Base-by-base conservation (phyloP, 768 basidiomycete genomes). In the Tulasnella sp. region DNA sequence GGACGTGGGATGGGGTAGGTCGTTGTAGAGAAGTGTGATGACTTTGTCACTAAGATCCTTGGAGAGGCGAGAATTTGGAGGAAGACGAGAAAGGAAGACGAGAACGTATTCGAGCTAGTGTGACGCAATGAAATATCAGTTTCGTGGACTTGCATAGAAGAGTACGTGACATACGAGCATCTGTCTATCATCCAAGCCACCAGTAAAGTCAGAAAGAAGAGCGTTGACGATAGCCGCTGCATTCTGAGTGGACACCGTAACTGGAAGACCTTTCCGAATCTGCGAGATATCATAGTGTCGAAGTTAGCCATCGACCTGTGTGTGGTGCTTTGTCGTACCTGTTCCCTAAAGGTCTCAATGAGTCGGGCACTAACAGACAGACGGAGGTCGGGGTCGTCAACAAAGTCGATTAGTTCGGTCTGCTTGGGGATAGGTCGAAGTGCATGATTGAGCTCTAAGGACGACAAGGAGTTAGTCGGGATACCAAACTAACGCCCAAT, bases 1-100 rank as follows among this genome's bases (percentile, higher is more conserved):
- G 8, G 89, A 84, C 8, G 93, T 87, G 3, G 94, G 94, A 81
- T 95, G 94, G 0, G 89, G 82, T 19, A 97, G 87, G 82, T 96
- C 94, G 78, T 91, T 88, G 82, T 93, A 94, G 22, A 74, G 77
- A 38, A 79, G 69, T 19, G 67, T 71, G 40, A 78, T 52, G 70
- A 72, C 77, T 37, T 78, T 78, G 67, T 78, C 52, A 38, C 78
- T 42, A 15, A 78, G 80, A 0, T 79, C 79, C 4, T 79, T 78
- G 58, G 82, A 79, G 42, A 80, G 80, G 67, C 82, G 67, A 29
- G 78, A 77, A 79, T 67, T 81, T 78, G 15, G 25, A 45, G 42
- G 69, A 34, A 73, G 22, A 31, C 67, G 71, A 12, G 34, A 69
- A 4, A 70, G 37, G 17, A 78, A 76, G 73, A 77, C 64, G 36